Percentiles rank a stretch among this genome's conserved stretches.
Conservation (phyloP, 2,329 filamentous ascomycete species). For the Claviceps africana region DNA sequence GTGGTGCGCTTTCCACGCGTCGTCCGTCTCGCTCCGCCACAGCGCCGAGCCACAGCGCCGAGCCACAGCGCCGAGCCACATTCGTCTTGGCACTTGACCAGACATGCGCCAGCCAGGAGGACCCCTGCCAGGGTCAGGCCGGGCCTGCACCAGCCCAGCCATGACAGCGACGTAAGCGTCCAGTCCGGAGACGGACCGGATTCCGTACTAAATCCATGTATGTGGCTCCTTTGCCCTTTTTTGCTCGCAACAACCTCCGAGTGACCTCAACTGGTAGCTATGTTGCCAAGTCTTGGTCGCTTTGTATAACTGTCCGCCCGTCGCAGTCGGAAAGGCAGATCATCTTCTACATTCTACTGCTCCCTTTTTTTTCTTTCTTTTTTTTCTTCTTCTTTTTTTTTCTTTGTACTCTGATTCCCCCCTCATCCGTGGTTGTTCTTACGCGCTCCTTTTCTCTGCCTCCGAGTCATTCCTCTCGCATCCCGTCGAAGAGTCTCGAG, state of each 20-base stretch:
- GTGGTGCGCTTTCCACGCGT: background rate
- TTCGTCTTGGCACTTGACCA: background rate
- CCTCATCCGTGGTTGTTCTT: background rate
- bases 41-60: background rate
- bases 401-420: background rate
- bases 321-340: background rate
- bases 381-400: background rate
- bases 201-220: too few species aligned
- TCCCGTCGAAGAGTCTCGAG: background rate
- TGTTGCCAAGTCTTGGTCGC: conserved; percentile 2
- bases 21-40: conserved; percentile 1
- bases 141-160: too few species aligned
- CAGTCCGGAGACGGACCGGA: too few species aligned
- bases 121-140: background rate
- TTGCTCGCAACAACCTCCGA: too few species aligned
- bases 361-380: background rate
- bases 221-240: too few species aligned
- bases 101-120: too few species aligned
- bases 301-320: conserved; percentile 12
- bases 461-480: background rate
- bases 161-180: too few species aligned
- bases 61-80: background rate
- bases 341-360: background rate
- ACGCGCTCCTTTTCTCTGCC: background rate
- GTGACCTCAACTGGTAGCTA: background rate